Evolutionary conservation across 768 basidiomycete species (phyloP), one percentile per base, ranked within the genome.

Genomic region (Cystoderma amianthinum): DNA sequence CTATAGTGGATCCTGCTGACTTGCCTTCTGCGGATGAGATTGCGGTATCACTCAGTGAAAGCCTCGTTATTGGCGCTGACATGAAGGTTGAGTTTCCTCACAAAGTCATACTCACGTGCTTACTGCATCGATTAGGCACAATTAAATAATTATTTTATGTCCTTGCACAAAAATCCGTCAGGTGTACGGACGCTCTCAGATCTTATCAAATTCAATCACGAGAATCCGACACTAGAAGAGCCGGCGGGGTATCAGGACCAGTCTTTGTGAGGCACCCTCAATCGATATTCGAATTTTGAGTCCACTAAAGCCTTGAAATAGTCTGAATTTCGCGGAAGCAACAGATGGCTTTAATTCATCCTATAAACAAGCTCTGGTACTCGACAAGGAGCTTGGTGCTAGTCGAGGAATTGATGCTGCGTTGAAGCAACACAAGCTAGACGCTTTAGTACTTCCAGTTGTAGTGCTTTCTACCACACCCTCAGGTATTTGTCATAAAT

Each of bases 1-100:
- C 71, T 1, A 62, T 84, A 3, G 65, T 83, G 5, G 81, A 85
- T 50, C 78, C 80, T 1, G 75, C 78, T 1, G 76, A 82, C 43
- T 58, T 84, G 13, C 28, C 28, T 9, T 9, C 28, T 30, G 28
- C 15, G 9, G 28, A 30, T 30, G 28, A 30, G 28, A 30, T 30
- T 9, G 28, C 28, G 15, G 15, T 9, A 9, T 30, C 28, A 9
- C 9, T 9, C 28, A 30, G 15, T 30, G 28, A 30, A 30, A 30
- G 10, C 15, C 10, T 30, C 28, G 28, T 30, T 30, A 9, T 30
- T 9, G 15, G 28, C 28, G 15, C 15, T 30, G 28, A 30, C 28
- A 9, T 30, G 10, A 30, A 30, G 7, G 19, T 39, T 20, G 20
- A 10, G 11, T 15, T 16, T 16, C 20, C 11, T 18, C 24, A 25